Percentiles rank a stretch among this genome's conserved stretches.
Conservation (phyloP, 2,329 filamentous ascomycete genomes). For the Cylindrodendrum hubeiense region DNA sequence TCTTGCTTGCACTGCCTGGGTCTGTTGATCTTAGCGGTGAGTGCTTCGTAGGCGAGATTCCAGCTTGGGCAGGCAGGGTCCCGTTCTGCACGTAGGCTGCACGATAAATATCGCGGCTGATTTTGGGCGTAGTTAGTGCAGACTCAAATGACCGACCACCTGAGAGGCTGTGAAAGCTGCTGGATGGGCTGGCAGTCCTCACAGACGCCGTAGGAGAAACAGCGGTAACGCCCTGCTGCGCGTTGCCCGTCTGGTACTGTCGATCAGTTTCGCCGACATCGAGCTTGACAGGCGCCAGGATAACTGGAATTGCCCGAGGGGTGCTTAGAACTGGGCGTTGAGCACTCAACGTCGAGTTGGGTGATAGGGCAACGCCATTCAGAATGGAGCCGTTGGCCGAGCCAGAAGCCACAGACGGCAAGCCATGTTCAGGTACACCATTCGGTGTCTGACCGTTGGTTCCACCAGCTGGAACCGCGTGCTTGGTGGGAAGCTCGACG, state of each 20-base stretch:
- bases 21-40: constrained; percentile 57
- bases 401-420: constrained; percentile 24
- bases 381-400: constrained; percentile 20
- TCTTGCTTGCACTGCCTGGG: constrained; percentile 43
- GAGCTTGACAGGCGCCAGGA: constrained; percentile 40
- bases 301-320: constrained; percentile 32
- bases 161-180: constrained; percentile 39
- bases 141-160: constrained; percentile 41
- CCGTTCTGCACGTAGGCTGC: constrained; percentile 45
- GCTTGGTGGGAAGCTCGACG: background rate
- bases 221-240: constrained; percentile 15
- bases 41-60: constrained; percentile 65
- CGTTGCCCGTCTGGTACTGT: constrained; percentile 24
- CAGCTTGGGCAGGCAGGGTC: constrained; percentile 58
- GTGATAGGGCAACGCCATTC: constrained; percentile 28
- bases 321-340: constrained; percentile 5
- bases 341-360: constrained; percentile 9
- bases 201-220: constrained; percentile 36
- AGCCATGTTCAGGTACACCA: constrained; percentile 26
- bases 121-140: constrained; percentile 44
- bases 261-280: constrained; percentile 30
- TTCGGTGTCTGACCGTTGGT: constrained; percentile 14
- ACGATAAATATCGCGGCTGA: constrained; percentile 44
- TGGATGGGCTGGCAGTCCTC: constrained; percentile 41
- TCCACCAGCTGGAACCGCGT: constrained; percentile 9